phyloP scores from a whole-genome alignment of 1,284 basidiomycete genomes.

The Wallemia mellicola region DNA sequence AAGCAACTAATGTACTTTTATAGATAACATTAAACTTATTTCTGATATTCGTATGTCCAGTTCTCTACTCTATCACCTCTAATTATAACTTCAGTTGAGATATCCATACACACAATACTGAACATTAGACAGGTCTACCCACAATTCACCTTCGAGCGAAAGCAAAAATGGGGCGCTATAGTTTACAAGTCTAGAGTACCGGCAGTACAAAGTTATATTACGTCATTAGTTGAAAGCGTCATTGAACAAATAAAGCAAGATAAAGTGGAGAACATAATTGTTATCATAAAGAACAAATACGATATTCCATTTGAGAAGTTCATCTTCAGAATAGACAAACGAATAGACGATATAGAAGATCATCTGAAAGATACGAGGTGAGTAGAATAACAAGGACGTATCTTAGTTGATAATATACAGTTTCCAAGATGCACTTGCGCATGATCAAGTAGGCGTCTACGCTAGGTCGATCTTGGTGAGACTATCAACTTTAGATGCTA shows the following conservation, averaged over 20 bases:
- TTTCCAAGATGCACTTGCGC: no score
- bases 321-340: not conserved
- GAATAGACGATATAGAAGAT: not conserved
- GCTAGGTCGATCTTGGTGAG: not conserved
- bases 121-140: not conserved
- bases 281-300: not conserved
- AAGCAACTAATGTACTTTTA: no score
- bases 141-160: not conserved
- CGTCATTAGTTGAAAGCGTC: not conserved
- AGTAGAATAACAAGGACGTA: no score
- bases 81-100: no score
- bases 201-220: not conserved
- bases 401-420: no score
- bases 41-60: no score
- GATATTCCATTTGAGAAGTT: conserved; percentile 9
- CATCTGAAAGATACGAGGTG: no score
- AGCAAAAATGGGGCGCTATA: not conserved
- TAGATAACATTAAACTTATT: no score
- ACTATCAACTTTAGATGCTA: not conserved
- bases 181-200: not conserved
- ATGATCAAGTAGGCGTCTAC: not conserved
- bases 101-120: not conserved
- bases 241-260: not conserved
- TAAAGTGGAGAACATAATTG: conserved; percentile 1
- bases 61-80: no score